These are phyloP conservation scores for Russula griseocarnosa DNA, from an alignment of 768 basidiomycete species.

Conservation along the genomic window DNA sequence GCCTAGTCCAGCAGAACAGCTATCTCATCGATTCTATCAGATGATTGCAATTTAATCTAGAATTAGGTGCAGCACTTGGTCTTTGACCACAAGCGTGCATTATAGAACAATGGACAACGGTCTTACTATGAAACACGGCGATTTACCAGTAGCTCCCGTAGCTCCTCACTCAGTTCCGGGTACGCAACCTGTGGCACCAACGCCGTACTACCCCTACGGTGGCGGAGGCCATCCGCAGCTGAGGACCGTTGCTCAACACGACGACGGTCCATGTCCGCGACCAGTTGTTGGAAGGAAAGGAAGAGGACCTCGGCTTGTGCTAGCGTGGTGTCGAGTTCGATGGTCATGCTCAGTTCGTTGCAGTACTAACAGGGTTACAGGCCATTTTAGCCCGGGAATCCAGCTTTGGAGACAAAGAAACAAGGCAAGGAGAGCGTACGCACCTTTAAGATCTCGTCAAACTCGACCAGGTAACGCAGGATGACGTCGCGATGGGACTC, in stretches of 20 bases:
- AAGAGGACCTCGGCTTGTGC: constrained; percentile 97
- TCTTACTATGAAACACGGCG: constrained; percentile 15
- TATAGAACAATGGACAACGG: not conserved
- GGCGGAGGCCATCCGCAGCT: constrained; percentile 35
- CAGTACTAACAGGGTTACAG: constrained; percentile 56
- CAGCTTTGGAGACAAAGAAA: not conserved
- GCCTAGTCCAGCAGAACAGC: too few species aligned
- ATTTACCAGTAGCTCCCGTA: constrained; percentile 21
- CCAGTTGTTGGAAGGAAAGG: constrained; percentile 82
- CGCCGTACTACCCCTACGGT: constrained; percentile 30
- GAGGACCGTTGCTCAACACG: constrained; percentile 50
- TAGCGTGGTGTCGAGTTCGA: constrained; percentile 92
- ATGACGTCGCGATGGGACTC: constrained; percentile 96
- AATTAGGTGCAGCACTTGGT: too few species aligned
- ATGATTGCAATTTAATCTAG: too few species aligned
- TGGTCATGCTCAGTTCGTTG: constrained; percentile 93
- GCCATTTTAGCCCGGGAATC: not conserved
- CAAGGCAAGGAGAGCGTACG: constrained; percentile 12
- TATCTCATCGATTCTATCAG: too few species aligned
- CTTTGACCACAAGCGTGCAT: too few species aligned
- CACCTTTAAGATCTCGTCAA: constrained; percentile 77
- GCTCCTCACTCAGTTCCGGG: constrained; percentile 26
- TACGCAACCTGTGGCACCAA: not conserved
- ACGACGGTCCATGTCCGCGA: constrained; percentile 84
- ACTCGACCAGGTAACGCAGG: constrained; percentile 92